Conservation (phyloP, 345 rosid genomes). For the Jatropha curcas region DNA sequence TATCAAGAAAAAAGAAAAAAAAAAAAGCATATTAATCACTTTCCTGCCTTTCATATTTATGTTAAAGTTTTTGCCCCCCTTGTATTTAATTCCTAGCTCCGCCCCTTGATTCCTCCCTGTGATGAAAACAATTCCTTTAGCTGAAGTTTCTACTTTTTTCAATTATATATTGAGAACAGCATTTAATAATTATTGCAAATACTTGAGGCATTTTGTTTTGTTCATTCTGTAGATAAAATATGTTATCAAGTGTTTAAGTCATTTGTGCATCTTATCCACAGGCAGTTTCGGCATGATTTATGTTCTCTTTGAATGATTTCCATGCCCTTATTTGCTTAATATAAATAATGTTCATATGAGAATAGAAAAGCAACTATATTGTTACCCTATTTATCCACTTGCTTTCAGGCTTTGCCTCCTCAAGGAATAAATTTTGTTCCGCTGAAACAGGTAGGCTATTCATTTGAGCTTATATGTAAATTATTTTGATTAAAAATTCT, state of each 20-base stretch:
- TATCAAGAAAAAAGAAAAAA: no score
- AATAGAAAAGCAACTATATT: no score
- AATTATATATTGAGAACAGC: neutral
- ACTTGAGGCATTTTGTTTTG: neutral
- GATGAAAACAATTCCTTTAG: neutral
- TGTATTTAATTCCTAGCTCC: no score
- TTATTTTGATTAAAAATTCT: neutral
- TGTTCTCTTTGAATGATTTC: slow-evolving; percentile 8
- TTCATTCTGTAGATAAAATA: neutral
- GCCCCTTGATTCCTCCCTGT: no score
- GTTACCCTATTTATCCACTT: slow-evolving; percentile 1
- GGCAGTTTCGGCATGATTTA: no score
- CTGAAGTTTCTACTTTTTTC: neutral
- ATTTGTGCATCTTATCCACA: neutral
- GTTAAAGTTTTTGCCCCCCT: no score
- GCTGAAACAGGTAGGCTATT: slow-evolving; percentile 62
- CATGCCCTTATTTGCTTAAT: neutral
- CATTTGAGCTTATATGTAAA: neutral
- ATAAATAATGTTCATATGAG: neutral
- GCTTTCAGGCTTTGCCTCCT: slow-evolving; percentile 73
- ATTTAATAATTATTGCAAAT: neutral
- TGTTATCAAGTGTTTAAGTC: neutral
- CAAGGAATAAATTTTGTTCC: slow-evolving; percentile 69
- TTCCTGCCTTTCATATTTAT: no score
- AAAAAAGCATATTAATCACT: no score